Evolutionary conservation across 1,284 basidiomycete genomes (phyloP).

Genomic region (Jaminaea rosea): DNA sequence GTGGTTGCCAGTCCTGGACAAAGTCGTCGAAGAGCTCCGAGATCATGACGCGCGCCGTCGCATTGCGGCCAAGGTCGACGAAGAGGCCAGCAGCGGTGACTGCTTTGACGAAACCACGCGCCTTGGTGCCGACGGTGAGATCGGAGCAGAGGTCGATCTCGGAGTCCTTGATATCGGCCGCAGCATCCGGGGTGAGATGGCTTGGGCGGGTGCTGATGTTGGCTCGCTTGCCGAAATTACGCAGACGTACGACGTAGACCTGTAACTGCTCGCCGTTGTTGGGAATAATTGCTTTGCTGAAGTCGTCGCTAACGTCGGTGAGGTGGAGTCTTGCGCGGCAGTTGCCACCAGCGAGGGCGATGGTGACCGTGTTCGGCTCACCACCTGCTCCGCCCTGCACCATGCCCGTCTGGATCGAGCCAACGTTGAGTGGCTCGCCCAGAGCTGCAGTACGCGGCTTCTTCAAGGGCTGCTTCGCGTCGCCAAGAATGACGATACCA

Average conservation of each 20-base stretch:
- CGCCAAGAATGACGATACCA: constrained; percentile 62
- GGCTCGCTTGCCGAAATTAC: constrained; percentile 53
- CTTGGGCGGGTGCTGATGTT: constrained; percentile 71
- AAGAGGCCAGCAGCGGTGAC: constrained; percentile 82
- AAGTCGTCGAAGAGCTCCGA: constrained; percentile 64
- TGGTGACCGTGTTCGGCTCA: constrained; percentile 23
- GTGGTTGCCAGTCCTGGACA: constrained; percentile 89
- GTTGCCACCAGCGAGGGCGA: constrained; percentile 17
- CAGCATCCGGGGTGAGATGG: constrained; percentile 54
- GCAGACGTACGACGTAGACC: constrained; percentile 56
- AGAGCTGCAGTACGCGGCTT: background rate
- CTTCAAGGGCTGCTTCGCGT: background rate
- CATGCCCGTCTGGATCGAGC: constrained; percentile 17
- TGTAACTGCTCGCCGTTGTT: constrained; percentile 60
- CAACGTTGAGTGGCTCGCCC: background rate
- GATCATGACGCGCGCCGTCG: constrained; percentile 88
- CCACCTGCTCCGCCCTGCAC: constrained; percentile 16
- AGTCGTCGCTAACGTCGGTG: constrained; percentile 74
- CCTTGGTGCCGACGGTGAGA: constrained; percentile 61
- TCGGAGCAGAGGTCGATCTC: constrained; percentile 62
- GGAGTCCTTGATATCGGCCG: constrained; percentile 52
- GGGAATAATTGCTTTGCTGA: constrained; percentile 57
- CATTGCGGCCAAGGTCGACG: constrained; percentile 68
- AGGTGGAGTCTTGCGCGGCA: constrained; percentile 26
- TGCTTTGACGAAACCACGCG: constrained; percentile 78